Evolutionary conservation across 305 asterid species (phyloP), one percentile per base, ranked within the genome.

Genomic region (Andrographis paniculata): DNA sequence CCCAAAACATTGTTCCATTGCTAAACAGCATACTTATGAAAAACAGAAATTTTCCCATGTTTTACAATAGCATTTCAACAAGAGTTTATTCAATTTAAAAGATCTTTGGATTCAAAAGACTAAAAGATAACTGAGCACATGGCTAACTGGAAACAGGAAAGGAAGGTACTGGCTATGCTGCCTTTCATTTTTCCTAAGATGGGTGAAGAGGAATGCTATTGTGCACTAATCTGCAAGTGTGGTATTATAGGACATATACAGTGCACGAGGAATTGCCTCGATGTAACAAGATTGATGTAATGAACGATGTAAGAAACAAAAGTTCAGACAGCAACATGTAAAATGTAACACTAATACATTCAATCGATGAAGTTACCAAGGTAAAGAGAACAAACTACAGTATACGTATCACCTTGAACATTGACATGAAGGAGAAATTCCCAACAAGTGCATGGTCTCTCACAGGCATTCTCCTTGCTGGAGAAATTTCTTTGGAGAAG

Each of bases 401-500:
- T 40, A 45, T 52, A 33, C 48, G 9, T 15, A 35, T 43, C 75
- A 88, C 97, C 95, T 79, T 88, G 70, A 77, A 76, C 49, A 82
- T 27, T 39, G 93, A 65, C 31, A 66, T 17, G 63, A 71, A 71
- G 27, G 87, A 74, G 43, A 71, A 53, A 48, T 74, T 70, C 66
- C 64, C 61, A 31, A 65, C 36, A 27, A 40, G 39, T 0, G 85
- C 72, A 59, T 74, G 68, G 72, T 86, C 86, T 64, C 59, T 69
- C 58, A 63, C 63, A 46, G 66, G 79, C 66, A 47, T 64, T 56
- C 56, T 72, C 54, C 40, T 71, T 39, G 79, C 28, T 14, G 94
- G 87, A 41, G 94, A 53, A 84, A 75, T 80, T 24, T 80, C 94
- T 65, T 80, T 76, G 53, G 82, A 82, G 68, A 83, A 52, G 68